A percentile compares a stretch with the other conserved stretches of the same genome.
These are phyloP conservation scores for Discostella stelligera DNA, from an alignment of 352 stramenopile genomes.

Conservation along the genomic window DNA sequence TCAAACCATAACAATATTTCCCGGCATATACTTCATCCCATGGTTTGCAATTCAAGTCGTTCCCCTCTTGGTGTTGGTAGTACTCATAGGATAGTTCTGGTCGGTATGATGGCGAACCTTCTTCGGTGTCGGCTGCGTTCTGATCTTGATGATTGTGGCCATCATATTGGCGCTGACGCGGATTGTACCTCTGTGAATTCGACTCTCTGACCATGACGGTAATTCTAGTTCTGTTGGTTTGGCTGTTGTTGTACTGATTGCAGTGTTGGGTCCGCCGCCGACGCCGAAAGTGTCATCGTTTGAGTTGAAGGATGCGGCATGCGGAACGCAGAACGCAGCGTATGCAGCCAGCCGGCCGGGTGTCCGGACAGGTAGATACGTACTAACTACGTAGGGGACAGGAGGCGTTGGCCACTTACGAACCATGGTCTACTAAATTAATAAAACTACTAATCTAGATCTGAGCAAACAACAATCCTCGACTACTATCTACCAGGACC, in stretches of 20 bases:
- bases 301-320: background rate
- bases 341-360: too few species aligned
- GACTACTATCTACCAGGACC: too few species aligned
- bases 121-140: background rate
- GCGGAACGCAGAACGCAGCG: too few species aligned
- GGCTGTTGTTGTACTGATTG: background rate
- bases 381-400: too few species aligned
- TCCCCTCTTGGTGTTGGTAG: background rate
- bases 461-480: too few species aligned
- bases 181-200: slow-evolving; percentile 6
- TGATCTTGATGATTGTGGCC: background rate
- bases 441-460: too few species aligned
- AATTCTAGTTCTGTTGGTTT: background rate
- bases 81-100: background rate
- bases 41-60: background rate
- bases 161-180: background rate
- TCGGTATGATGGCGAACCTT: background rate
- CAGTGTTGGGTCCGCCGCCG: background rate
- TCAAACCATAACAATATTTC: background rate
- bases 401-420: too few species aligned
- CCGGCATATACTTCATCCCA: background rate
- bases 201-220: background rate
- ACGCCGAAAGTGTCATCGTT: background rate
- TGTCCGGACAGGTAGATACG: too few species aligned
- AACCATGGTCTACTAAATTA: too few species aligned